Evolutionary conservation across 2,329 filamentous ascomycete genomes (phyloP).

Genomic region (Lachnum nothofagi): DNA sequence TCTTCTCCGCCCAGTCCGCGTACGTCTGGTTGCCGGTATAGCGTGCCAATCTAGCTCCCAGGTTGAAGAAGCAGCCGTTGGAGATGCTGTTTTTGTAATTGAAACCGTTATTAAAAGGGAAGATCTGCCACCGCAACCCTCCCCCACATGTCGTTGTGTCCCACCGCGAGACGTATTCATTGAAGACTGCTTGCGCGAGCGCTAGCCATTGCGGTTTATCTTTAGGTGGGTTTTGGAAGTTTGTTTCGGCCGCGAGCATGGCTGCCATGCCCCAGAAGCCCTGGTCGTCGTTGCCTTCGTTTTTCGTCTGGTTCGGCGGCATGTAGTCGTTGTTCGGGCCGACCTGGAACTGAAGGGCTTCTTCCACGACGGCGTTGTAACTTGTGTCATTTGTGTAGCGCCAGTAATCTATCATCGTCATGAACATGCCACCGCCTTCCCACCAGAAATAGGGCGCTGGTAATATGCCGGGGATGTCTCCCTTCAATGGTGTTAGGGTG

Average conservation of each 20-base stretch:
- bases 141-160: conserved; percentile 63
- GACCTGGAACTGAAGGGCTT: conserved; percentile 68
- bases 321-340: conserved; percentile 71
- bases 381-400: conserved; percentile 67
- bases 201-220: conserved; percentile 61
- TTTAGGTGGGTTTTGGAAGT: conserved; percentile 51
- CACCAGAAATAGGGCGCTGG: conserved; percentile 51
- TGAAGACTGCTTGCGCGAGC: conserved; percentile 74
- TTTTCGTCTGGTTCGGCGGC: conserved; percentile 64
- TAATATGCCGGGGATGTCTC: conserved; percentile 45
- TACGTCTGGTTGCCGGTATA: conserved; percentile 79
- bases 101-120: conserved; percentile 75
- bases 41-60: conserved; percentile 61
- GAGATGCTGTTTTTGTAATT: conserved; percentile 67
- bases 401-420: conserved; percentile 75
- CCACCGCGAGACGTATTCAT: conserved; percentile 70
- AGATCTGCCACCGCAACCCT: conserved; percentile 80
- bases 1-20: conserved; percentile 66
- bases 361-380: conserved; percentile 62
- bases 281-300: conserved; percentile 69
- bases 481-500: conserved; percentile 25
- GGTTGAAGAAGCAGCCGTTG: conserved; percentile 56
- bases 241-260: conserved; percentile 65
- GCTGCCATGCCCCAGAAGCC: conserved; percentile 68
- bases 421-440: conserved; percentile 70